These are phyloP conservation scores for Teratosphaeria gauchensis DNA, from an alignment of 2,329 filamentous ascomycete species.

Conservation along the genomic window DNA sequence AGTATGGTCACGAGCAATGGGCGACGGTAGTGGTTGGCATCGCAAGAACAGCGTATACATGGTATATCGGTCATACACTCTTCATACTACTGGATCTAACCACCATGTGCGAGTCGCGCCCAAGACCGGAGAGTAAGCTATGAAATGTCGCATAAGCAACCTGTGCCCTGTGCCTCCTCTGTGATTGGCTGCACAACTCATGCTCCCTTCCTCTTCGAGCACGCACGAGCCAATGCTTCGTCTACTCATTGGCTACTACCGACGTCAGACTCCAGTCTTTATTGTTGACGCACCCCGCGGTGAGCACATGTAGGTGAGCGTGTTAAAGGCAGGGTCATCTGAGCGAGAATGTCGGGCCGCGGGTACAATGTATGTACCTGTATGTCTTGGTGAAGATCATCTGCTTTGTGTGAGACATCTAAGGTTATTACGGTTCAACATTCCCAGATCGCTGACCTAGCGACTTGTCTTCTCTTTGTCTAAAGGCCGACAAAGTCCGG, in stretches of 20 bases:
- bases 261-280: neutral
- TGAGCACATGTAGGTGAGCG: neutral
- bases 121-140: neutral
- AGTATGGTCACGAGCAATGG: no score
- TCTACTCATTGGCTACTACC: neutral
- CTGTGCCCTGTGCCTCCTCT: neutral
- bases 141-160: neutral
- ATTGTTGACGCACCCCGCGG: neutral
- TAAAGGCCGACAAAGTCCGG: neutral
- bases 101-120: neutral
- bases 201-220: neutral
- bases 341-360: neutral
- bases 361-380: neutral
- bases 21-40: no score
- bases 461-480: neutral
- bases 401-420: neutral
- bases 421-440: neutral
- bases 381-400: neutral
- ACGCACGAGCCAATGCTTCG: neutral
- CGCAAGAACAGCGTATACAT: neutral
- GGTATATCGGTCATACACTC: neutral
- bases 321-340: neutral
- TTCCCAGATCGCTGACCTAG: neutral
- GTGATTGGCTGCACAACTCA: neutral
- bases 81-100: neutral